These are phyloP conservation scores for Quambalaria eucalypti DNA, from an alignment of 1,284 basidiomycete species.

Conservation along the genomic window DNA sequence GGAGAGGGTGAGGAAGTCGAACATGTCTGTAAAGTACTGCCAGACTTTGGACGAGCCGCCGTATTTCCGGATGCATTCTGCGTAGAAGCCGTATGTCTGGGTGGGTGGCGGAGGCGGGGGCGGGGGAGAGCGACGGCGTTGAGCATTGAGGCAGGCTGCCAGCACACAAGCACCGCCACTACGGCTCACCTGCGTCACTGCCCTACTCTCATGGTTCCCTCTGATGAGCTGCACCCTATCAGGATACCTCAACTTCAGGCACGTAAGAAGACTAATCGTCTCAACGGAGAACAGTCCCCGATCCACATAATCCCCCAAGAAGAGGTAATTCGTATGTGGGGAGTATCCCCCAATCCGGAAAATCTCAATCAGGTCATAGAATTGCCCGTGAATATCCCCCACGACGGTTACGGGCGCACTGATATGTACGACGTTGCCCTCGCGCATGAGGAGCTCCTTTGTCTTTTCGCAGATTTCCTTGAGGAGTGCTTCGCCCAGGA, in stretches of 20 bases:
- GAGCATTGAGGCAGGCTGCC: neutral
- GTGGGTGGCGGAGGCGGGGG: slow-evolving; percentile 5
- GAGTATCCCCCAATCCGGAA: slow-evolving; percentile 96
- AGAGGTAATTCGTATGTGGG: slow-evolving; percentile 89
- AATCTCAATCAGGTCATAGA: slow-evolving; percentile 98
- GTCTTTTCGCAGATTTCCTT: slow-evolving; percentile 47
- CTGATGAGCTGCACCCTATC: slow-evolving; percentile 93
- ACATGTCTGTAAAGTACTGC: slow-evolving; percentile 99
- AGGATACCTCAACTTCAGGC: slow-evolving; percentile 92
- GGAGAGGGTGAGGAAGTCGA: slow-evolving; percentile 93
- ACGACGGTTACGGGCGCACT: slow-evolving; percentile 97
- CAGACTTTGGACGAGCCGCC: slow-evolving; percentile 72
- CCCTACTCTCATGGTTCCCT: slow-evolving; percentile 95
- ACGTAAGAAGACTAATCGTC: slow-evolving; percentile 92
- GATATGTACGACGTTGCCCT: slow-evolving; percentile 97
- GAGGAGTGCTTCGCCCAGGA: slow-evolving; percentile 41
- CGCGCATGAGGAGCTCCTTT: slow-evolving; percentile 76
- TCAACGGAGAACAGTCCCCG: slow-evolving; percentile 95
- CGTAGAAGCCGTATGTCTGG: slow-evolving; percentile 98
- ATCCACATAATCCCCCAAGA: slow-evolving; percentile 85
- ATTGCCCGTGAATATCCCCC: slow-evolving; percentile 98
- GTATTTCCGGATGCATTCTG: slow-evolving; percentile 95
- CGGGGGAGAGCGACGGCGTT: neutral
- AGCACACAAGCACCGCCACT: too few relatives aligned
- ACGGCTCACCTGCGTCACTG: slow-evolving; percentile 81